Percentiles rank a stretch among this genome's conserved stretches.
Evolutionary conservation across 305 asterid genomes (phyloP).

Genomic region (Fraxinus baroniana): DNA sequence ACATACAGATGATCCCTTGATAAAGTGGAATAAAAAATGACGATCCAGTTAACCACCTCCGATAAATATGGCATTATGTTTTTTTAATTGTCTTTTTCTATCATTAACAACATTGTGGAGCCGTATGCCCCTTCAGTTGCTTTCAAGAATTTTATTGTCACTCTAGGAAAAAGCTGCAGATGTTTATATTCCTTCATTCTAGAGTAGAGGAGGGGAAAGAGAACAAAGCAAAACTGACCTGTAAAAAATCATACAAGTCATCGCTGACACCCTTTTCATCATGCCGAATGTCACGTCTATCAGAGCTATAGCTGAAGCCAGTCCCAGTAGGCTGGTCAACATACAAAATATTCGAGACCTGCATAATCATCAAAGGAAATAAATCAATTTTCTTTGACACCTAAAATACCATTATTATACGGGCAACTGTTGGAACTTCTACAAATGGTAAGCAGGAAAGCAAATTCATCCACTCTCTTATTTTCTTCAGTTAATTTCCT

Average conservation of each 20-base stretch:
- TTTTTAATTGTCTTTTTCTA: background rate
- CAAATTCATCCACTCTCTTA: background rate
- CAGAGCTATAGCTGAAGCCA: constrained; percentile 90
- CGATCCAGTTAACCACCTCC: background rate
- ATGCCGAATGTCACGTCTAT: constrained; percentile 79
- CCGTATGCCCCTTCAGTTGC: background rate
- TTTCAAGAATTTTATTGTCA: background rate
- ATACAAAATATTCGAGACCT: constrained; percentile 83
- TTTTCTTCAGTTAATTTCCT: background rate
- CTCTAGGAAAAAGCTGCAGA: background rate
- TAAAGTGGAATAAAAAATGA: background rate
- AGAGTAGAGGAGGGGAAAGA: constrained; percentile 8
- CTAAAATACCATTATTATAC: constrained; percentile 7
- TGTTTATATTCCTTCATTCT: constrained; percentile 9
- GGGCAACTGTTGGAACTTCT: background rate
- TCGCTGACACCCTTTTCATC: constrained; percentile 78
- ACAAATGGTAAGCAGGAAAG: constrained; percentile 1
- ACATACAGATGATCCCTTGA: background rate
- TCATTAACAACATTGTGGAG: background rate
- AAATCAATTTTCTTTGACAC: constrained; percentile 13
- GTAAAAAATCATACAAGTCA: constrained; percentile 86
- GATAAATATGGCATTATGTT: background rate
- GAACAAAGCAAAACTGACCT: constrained; percentile 48
- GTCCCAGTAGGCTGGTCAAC: constrained; percentile 98
- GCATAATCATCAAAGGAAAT: constrained; percentile 36